A percentile compares a stretch with the other conserved stretches of the same genome.
phyloP scores from a whole-genome alignment of 768 basidiomycete species.

The Saitozyma podzolica region DNA sequence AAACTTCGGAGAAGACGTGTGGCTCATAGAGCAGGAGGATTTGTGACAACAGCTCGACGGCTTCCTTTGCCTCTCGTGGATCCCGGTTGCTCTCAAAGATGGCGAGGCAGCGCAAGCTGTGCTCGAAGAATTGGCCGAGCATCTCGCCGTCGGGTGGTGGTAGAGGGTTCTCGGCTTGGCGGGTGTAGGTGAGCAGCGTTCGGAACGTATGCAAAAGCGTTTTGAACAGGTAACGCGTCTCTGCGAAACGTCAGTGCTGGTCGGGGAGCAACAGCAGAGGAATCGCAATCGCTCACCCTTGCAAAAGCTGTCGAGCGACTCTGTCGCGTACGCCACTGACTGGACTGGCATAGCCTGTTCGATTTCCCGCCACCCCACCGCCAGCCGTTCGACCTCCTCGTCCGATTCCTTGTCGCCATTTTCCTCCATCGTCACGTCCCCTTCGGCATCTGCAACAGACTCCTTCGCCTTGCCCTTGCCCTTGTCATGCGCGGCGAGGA shows the following conservation, averaged over 20 bases:
- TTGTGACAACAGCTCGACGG: slow-evolving; percentile 75
- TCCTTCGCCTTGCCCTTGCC: slow-evolving; percentile 51
- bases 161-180: slow-evolving; percentile 67
- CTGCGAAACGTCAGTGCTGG: slow-evolving; percentile 54
- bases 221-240: slow-evolving; percentile 80
- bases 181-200: slow-evolving; percentile 70
- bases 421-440: slow-evolving; percentile 5
- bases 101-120: slow-evolving; percentile 77
- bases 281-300: slow-evolving; percentile 62
- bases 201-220: slow-evolving; percentile 87
- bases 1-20: slow-evolving; percentile 93
- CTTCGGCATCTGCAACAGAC: slow-evolving; percentile 24
- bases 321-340: slow-evolving; percentile 71
- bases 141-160: slow-evolving; percentile 79
- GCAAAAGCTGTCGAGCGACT: slow-evolving; percentile 74
- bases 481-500: slow-evolving; percentile 42
- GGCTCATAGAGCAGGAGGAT: slow-evolving; percentile 79
- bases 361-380: slow-evolving; percentile 65
- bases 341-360: slow-evolving; percentile 84
- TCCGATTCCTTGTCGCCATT: slow-evolving; percentile 12
- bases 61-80: slow-evolving; percentile 67
- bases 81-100: slow-evolving; percentile 62
- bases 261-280: background rate
- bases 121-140: slow-evolving; percentile 82
- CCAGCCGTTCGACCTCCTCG: slow-evolving; percentile 20